Percentiles rank a stretch among this genome's conserved stretches.
phyloP scores from a whole-genome alignment of 257 asterid species.

The Penstemon eatonii region DNA sequence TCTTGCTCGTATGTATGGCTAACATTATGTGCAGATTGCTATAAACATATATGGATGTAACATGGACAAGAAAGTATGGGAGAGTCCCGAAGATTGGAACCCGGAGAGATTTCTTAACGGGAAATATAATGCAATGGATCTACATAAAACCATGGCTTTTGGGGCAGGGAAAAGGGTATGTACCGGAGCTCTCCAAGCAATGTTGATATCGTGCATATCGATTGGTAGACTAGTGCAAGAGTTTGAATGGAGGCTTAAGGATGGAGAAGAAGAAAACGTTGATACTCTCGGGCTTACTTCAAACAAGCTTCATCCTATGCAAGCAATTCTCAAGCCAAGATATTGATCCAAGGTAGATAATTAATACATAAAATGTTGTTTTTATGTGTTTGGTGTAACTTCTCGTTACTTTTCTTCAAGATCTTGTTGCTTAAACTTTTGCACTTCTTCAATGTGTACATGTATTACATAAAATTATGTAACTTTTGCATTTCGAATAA shows the following conservation, averaged over 20 bases:
- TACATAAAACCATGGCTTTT: conserved; percentile 77
- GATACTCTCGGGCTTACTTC: conserved; percentile 74
- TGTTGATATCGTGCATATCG: conserved; percentile 58
- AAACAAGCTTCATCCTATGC: conserved; percentile 73
- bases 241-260: conserved; percentile 66
- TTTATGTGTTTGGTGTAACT: not conserved
- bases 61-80: conserved; percentile 76
- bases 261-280: conserved; percentile 70
- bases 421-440: not conserved
- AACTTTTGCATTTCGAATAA: no score
- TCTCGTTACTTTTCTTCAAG: not conserved
- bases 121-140: conserved; percentile 44
- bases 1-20: no score
- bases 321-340: conserved; percentile 55
- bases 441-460: not conserved
- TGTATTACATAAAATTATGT: no score
- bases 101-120: conserved; percentile 71
- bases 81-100: conserved; percentile 64
- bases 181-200: conserved; percentile 86
- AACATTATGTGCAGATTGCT: conserved; percentile 53
- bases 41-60: conserved; percentile 81
- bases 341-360: conserved; percentile 20
- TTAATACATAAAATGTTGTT: not conserved
- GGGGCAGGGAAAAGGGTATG: conserved; percentile 88
- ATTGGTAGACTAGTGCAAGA: conserved; percentile 83